Percentiles rank a stretch among this genome's conserved stretches.
Evolutionary conservation across 371 early-diverging fungal genomes (phyloP).

Genomic region (Mucor mucedo): DNA sequence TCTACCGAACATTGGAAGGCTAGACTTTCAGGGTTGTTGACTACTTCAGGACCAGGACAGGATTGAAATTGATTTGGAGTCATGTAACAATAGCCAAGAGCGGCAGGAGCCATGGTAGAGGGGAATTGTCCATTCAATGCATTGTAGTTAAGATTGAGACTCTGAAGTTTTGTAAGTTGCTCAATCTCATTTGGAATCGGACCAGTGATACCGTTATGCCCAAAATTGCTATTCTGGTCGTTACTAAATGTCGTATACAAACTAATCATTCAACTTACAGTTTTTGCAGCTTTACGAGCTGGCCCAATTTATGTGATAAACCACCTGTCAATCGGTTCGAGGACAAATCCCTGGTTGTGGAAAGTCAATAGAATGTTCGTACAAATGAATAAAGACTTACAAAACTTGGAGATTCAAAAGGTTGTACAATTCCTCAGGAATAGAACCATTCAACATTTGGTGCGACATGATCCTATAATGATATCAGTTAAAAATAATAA

Average conservation of each 20-base stretch:
- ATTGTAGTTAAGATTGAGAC: constrained; percentile 55
- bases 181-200: constrained; percentile 52
- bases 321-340: constrained; percentile 57
- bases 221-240: constrained; percentile 38
- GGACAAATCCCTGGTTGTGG: constrained; percentile 46
- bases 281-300: constrained; percentile 41
- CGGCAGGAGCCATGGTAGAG: constrained; percentile 42
- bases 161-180: constrained; percentile 45
- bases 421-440: constrained; percentile 42
- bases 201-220: constrained; percentile 53
- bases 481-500: not conserved
- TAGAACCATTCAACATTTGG: constrained; percentile 46
- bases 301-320: constrained; percentile 50
- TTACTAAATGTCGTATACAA: not conserved
- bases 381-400: constrained; percentile 17
- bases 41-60: constrained; percentile 51
- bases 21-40: constrained; percentile 44
- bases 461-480: constrained; percentile 33
- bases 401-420: constrained; percentile 35
- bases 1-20: constrained; percentile 62
- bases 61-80: constrained; percentile 58
- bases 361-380: not conserved
- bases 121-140: constrained; percentile 58
- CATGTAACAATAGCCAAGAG: constrained; percentile 53
- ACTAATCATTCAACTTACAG: constrained; percentile 37